Base-by-base conservation (phyloP, 225 moss, liverwort and hornwort species). In the Straminergon stramineum region DNA sequence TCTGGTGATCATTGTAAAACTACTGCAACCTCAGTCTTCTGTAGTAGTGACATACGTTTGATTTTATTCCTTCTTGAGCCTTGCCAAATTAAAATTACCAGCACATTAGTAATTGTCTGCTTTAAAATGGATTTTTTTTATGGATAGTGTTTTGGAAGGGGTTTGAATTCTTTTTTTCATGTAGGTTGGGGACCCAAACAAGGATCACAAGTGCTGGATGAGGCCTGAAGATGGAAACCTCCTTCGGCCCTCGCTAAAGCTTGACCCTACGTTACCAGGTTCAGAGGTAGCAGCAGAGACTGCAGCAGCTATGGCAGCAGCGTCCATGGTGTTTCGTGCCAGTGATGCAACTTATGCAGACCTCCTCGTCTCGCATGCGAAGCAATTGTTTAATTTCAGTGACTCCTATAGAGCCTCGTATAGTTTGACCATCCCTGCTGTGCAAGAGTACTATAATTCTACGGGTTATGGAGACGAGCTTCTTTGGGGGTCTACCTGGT, bases 121-220 rank as follows among this genome's bases (percentile, higher is more conserved):
- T 15, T 84, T 21, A 8, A 28, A 65, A 55, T 55, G 27, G 4
- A 51, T 10, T 2, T 1, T 5, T 53, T 26, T 48, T 32, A 17
- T 15, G 35, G 9, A 39, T 30, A 11, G 26, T 56, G 84, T 28
- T 51, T 39, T 52, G 15, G 35, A 37, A 34, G 4, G 9, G 18
- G 5, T 24, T 74, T 48, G 37, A 73, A 37, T 84, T 26, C 9
- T 24, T 53, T 82, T 55, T 90, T 56, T 15, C 37, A 31, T 64
- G 71, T 89, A 96, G 95, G 96, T 96, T 74, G 95, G 95, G 39
- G 94, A 96, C 87, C 92, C 94, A 48, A 85, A 58, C 32, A 84
- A 83, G 65, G 96, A 95, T 85, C 96, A 96, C 84, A 92, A 92
- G 62, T 96, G 96, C 90, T 96, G 96, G 96, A 91, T 89, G 90